Evolutionary conservation across 108 stramenopile genomes (phyloP).

Genomic region (Cylindrotheca closterium): DNA sequence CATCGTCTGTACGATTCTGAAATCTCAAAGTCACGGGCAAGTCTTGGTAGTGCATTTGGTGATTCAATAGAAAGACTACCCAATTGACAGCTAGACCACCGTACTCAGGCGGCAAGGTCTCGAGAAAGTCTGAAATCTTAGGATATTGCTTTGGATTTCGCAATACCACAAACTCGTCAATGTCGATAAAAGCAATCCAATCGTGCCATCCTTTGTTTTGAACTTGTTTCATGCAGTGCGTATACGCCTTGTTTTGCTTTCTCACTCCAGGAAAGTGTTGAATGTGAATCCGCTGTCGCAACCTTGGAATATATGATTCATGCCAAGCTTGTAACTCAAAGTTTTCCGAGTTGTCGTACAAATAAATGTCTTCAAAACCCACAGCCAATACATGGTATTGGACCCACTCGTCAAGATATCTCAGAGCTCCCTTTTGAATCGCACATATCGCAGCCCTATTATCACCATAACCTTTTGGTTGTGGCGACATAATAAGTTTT

Average conservation of each 20-base stretch:
- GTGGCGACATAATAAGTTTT: too few species aligned
- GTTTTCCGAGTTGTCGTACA: too few species aligned
- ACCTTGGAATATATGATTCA: too few species aligned
- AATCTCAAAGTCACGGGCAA: slow-evolving; percentile 40
- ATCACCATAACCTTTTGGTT: too few species aligned
- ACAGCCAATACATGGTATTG: too few species aligned
- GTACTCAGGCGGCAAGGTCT: neutral
- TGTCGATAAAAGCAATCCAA: slow-evolving; percentile 39
- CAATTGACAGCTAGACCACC: slow-evolving; percentile 23
- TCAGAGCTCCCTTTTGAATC: too few species aligned
- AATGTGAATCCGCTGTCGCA: slow-evolving; percentile 12
- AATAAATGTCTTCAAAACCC: too few species aligned
- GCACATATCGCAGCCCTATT: too few species aligned
- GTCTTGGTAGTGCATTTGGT: slow-evolving; percentile 24
- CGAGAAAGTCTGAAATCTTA: slow-evolving; percentile 14
- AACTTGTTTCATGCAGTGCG: slow-evolving; percentile 24
- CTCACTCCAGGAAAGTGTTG: slow-evolving; percentile 27
- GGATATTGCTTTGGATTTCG: slow-evolving; percentile 15
- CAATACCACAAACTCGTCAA: slow-evolving; percentile 37
- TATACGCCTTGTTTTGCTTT: slow-evolving; percentile 29
- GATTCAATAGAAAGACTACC: slow-evolving; percentile 20
- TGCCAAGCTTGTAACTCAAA: too few species aligned
- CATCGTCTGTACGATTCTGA: slow-evolving; percentile 10
- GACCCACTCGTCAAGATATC: too few species aligned
- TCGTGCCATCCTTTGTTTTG: neutral